phyloP scores from a whole-genome alignment of 306 rosid species.

The Quercus alba region DNA sequence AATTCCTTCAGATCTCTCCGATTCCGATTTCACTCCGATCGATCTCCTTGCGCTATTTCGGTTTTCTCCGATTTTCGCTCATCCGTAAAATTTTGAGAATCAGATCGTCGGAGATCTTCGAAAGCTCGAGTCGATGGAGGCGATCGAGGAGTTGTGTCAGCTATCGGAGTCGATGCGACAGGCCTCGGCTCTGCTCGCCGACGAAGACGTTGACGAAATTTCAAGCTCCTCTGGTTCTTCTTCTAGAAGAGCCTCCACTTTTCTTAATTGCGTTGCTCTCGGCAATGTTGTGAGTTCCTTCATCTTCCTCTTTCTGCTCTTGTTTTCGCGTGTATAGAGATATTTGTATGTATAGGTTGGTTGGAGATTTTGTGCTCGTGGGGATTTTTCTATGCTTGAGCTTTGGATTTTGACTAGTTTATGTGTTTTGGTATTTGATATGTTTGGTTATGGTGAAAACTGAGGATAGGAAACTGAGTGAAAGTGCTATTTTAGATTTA shows the following conservation, averaged over 20 bases:
- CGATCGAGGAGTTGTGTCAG: constrained; percentile 87
- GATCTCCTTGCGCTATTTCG: background rate
- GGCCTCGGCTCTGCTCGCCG: constrained; percentile 82
- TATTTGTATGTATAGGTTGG: background rate
- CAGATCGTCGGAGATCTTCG: constrained; percentile 1
- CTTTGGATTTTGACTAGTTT: too few species aligned
- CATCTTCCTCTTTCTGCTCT: background rate
- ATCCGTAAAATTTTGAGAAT: background rate
- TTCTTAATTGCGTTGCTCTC: constrained; percentile 88
- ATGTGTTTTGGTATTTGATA: too few species aligned
- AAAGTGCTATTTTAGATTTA: too few species aligned
- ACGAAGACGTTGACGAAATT: constrained; percentile 83
- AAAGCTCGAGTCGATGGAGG: constrained; percentile 59
- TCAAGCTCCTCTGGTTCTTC: constrained; percentile 40
- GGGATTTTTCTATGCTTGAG: too few species aligned
- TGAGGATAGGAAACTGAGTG: too few species aligned
- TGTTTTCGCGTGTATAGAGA: background rate
- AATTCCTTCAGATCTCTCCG: background rate
- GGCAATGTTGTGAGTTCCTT: constrained; percentile 81
- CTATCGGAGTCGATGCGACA: constrained; percentile 92
- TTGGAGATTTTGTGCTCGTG: too few species aligned
- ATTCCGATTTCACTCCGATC: constrained; percentile 20
- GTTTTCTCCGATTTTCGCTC: background rate
- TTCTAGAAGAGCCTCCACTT: constrained; percentile 74
- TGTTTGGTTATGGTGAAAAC: too few species aligned